These are phyloP conservation scores for Nicotiana obtusifolia DNA, from an alignment of 257 asterid genomes.

Conservation along the genomic window DNA sequence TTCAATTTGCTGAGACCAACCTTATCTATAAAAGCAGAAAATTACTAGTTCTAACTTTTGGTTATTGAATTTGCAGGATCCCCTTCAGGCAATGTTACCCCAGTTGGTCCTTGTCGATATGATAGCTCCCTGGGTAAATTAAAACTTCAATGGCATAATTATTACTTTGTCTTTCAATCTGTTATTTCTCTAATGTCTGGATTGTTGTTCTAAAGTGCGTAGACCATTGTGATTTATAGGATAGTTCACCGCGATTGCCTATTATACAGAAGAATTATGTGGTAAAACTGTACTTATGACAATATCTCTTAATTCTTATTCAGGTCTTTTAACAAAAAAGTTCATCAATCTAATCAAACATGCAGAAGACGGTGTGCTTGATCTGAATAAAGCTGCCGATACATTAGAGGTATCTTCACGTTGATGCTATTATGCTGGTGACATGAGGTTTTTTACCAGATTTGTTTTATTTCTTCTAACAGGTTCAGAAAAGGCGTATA, in stretches of 20 bases:
- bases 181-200: background rate
- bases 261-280: background rate
- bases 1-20: background rate
- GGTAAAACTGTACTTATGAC: background rate
- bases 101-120: constrained; percentile 89
- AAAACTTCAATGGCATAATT: constrained; percentile 6
- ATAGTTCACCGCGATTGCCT: background rate
- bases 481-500: constrained; percentile 98
- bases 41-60: constrained; percentile 2
- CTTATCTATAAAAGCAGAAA: background rate
- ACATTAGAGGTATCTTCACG: constrained; percentile 62
- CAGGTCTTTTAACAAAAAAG: constrained; percentile 93
- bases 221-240: background rate
- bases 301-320: background rate
- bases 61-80: constrained; percentile 53
- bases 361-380: constrained; percentile 95
- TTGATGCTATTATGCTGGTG: constrained; percentile 6
- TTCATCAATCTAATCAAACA: constrained; percentile 84
- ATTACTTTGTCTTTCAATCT: background rate
- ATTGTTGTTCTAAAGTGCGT: background rate
- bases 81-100: constrained; percentile 67
- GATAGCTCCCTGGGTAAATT: constrained; percentile 91
- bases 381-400: constrained; percentile 91
- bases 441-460: constrained; percentile 16
- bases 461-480: constrained; percentile 27